Percentiles rank a stretch among this genome's conserved stretches.
phyloP scores from a whole-genome alignment of 352 stramenopile genomes.

The Phytophthora hybrid region DNA sequence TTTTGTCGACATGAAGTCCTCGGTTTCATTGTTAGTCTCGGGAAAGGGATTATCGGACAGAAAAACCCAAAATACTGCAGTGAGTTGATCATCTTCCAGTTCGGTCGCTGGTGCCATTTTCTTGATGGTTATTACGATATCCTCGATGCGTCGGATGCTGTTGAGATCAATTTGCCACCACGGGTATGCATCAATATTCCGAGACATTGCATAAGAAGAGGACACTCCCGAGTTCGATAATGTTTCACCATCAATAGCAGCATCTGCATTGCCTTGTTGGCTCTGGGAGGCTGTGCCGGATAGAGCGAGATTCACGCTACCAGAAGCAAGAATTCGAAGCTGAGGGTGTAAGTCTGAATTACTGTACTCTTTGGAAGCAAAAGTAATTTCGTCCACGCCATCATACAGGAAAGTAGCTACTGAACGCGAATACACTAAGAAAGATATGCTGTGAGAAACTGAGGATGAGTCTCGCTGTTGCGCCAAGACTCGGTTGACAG shows the following conservation, averaged over 20 bases:
- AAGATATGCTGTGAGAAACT: constrained; percentile 47
- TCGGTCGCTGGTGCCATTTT: constrained; percentile 43
- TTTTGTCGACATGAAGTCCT: constrained; percentile 45
- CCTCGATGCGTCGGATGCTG: constrained; percentile 46
- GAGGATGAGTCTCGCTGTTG: constrained; percentile 34
- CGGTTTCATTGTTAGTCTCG: constrained; percentile 41
- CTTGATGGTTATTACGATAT: constrained; percentile 63
- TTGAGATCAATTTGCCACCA: constrained; percentile 73
- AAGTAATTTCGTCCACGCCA: constrained; percentile 58
- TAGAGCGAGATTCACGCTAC: constrained; percentile 57
- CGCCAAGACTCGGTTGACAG: constrained; percentile 60
- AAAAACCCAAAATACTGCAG: constrained; percentile 56
- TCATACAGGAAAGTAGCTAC: constrained; percentile 57
- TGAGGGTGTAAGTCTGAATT: constrained; percentile 46
- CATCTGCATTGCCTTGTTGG: constrained; percentile 52
- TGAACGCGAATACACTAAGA: constrained; percentile 63
- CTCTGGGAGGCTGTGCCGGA: constrained; percentile 52
- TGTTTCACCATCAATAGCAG: constrained; percentile 55
- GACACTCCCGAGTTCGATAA: constrained; percentile 50
- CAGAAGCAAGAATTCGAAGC: constrained; percentile 56
- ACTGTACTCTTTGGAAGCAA: constrained; percentile 66
- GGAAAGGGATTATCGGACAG: constrained; percentile 50
- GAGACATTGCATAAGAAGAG: constrained; percentile 65
- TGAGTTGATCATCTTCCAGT: constrained; percentile 42
- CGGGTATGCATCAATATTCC: constrained; percentile 49